These are phyloP conservation scores for Mycosarcoma maydis DNA, from an alignment of 1,284 basidiomycete species.

Conservation along the genomic window DNA sequence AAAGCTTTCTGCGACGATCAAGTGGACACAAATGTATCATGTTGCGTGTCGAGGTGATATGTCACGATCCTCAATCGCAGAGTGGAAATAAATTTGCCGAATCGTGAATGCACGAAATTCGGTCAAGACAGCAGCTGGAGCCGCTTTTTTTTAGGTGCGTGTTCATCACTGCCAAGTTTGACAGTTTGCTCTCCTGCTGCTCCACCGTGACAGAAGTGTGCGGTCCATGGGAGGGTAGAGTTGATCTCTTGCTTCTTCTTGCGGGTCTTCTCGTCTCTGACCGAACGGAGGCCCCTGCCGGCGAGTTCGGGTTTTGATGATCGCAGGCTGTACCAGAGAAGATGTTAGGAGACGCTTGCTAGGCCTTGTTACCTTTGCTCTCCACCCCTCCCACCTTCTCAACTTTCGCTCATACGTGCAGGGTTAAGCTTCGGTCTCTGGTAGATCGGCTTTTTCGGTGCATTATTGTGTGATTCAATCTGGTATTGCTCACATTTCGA, in stretches of 20 bases:
- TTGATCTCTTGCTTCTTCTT: neutral
- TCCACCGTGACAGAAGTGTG: neutral
- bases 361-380: conserved; percentile 4
- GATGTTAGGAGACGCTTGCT: no score
- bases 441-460: conserved; percentile 11
- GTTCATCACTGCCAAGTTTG: conserved; percentile 32
- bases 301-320: no score
- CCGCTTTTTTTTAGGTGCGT: neutral
- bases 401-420: conserved; percentile 1
- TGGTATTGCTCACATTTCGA: conserved; percentile 27
- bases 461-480: conserved; percentile 15
- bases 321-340: no score
- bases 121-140: neutral
- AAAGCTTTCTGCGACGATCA: no score
- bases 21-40: neutral
- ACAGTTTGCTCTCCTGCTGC: conserved; percentile 12
- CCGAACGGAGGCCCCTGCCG: no score
- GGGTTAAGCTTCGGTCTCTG: conserved; percentile 20
- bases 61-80: conserved; percentile 12
- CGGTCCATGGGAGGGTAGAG: conserved; percentile 7
- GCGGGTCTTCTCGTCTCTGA: no score
- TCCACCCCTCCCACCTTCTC: conserved; percentile 1
- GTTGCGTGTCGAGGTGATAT: conserved; percentile 16
- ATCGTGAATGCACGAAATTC: no score
- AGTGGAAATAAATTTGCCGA: neutral